phyloP scores from a whole-genome alignment of 306 rosid species.

The Herpetospermum pedunculosum region DNA sequence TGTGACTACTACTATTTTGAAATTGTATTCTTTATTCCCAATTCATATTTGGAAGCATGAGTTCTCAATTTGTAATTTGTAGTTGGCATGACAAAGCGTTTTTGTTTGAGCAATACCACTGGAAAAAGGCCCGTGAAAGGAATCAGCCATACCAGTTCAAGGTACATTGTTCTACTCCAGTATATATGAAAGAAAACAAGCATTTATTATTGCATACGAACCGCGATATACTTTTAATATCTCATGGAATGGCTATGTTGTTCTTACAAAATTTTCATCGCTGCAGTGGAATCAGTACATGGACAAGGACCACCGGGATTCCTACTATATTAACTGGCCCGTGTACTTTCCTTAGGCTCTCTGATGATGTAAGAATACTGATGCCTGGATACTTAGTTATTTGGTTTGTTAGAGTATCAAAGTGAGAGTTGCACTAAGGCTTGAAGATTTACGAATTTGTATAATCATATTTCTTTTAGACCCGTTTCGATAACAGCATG shows the following conservation, averaged over 20 bases:
- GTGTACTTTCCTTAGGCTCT: conserved; percentile 52
- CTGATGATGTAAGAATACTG: conserved; percentile 7
- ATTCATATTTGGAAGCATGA: not conserved
- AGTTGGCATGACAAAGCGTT: conserved; percentile 89
- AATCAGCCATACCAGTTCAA: conserved; percentile 47
- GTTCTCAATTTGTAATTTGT: conserved; percentile 26
- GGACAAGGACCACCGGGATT: conserved; percentile 50
- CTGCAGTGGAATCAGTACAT: conserved; percentile 83
- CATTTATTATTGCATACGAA: not conserved
- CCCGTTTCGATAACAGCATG: not conserved
- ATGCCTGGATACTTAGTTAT: not conserved
- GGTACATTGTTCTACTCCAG: conserved; percentile 28
- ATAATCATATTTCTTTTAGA: not conserved
- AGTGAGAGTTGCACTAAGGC: not conserved
- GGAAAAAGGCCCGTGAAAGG: conserved; percentile 66
- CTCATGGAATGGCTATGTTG: not conserved
- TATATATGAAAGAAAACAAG: not conserved
- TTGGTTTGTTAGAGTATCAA: not conserved
- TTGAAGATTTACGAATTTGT: not conserved
- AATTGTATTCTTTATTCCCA: not conserved
- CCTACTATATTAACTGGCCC: conserved; percentile 72
- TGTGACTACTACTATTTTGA: not conserved
- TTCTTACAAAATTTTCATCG: not conserved
- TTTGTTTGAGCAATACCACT: conserved; percentile 76
- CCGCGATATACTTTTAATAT: not conserved